Percentiles rank a stretch among this genome's conserved stretches.
Evolutionary conservation across 257 asterid genomes (phyloP).

Genomic region (Jasminum sambac): DNA sequence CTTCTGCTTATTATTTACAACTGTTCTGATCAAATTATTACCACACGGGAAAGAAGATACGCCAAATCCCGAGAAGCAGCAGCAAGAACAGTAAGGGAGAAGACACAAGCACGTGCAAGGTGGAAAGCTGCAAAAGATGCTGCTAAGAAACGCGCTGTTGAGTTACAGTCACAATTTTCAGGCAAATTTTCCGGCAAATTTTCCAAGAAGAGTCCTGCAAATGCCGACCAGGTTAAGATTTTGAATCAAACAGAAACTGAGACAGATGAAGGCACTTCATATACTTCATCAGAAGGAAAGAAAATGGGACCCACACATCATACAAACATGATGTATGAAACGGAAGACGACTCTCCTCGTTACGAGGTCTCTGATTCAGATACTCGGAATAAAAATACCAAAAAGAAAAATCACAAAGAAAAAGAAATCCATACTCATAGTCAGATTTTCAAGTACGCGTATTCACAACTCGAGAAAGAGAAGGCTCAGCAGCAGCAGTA

Average conservation of each 20-base stretch:
- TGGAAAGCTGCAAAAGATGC: constrained; percentile 93
- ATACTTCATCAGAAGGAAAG: constrained; percentile 24
- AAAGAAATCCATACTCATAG: constrained; percentile 49
- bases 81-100: constrained; percentile 73
- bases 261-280: constrained; percentile 22
- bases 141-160: constrained; percentile 70
- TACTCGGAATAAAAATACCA: constrained; percentile 19
- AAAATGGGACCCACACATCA: constrained; percentile 25
- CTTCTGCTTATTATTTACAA: constrained; percentile 77
- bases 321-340: constrained; percentile 21
- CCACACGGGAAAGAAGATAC: constrained; percentile 79
- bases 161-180: constrained; percentile 67
- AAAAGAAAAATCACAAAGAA: constrained; percentile 38
- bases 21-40: constrained; percentile 84
- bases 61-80: constrained; percentile 95
- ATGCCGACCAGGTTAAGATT: constrained; percentile 41
- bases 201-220: constrained; percentile 44
- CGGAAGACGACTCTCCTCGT: constrained; percentile 22
- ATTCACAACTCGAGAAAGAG: constrained; percentile 59
- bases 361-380: constrained; percentile 28
- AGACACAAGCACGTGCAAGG: constrained; percentile 72
- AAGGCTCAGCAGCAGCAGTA: constrained; percentile 53
- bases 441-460: constrained; percentile 66
- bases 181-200: constrained; percentile 72
- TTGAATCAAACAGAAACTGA: constrained; percentile 31